phyloP scores from a whole-genome alignment of 108 stramenopile genomes.

The Fragilaria radians region DNA sequence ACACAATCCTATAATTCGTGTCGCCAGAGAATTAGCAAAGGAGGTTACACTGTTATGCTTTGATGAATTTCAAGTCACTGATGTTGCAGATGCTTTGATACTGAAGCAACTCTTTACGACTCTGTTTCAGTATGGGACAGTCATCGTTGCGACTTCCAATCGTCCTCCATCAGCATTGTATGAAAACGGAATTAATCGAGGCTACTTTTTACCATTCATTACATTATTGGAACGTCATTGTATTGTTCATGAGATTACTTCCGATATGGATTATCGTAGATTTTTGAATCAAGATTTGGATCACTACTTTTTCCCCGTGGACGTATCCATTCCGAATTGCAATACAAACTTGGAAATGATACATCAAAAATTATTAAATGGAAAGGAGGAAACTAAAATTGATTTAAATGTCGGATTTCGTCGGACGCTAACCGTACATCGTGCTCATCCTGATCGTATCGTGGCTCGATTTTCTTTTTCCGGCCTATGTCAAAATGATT shows the following conservation, averaged over 20 bases:
- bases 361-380: constrained; percentile 1
- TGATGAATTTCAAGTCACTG: constrained; percentile 99
- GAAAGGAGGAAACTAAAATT: constrained; percentile 7
- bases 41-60: constrained; percentile 87
- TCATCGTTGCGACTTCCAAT: constrained; percentile 96
- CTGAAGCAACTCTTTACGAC: constrained; percentile 67
- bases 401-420: constrained; percentile 35
- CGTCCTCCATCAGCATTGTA: constrained; percentile 89
- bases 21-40: constrained; percentile 46
- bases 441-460: constrained; percentile 23
- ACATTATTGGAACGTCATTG: constrained; percentile 71
- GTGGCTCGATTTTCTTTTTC: constrained; percentile 74
- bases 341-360: constrained; percentile 1
- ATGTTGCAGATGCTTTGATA: constrained; percentile 94
- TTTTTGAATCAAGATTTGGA: neutral
- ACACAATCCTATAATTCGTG: constrained; percentile 61
- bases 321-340: neutral
- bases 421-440: constrained; percentile 31
- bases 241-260: constrained; percentile 64
- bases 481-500: constrained; percentile 83
- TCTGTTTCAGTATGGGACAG: constrained; percentile 60
- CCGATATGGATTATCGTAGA: constrained; percentile 48
- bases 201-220: constrained; percentile 94
- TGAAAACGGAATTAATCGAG: constrained; percentile 90
- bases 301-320: too few species aligned